Conservation (phyloP, 352 stramenopile genomes). For the Pythium folliculosum region DNA sequence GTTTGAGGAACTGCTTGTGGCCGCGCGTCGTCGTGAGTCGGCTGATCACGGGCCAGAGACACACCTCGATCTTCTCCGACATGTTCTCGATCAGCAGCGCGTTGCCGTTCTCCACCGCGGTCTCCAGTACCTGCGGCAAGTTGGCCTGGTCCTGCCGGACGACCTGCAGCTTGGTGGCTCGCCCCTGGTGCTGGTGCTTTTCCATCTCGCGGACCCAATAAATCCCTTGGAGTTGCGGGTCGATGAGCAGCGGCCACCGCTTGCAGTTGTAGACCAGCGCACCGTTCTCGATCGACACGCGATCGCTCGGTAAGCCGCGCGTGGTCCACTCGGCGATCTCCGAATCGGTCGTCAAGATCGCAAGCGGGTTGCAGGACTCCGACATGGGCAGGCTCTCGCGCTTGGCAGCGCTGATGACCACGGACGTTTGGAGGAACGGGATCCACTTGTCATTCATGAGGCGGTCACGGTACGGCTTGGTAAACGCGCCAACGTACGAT, state of each 20-base stretch:
- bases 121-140: constrained; percentile 70
- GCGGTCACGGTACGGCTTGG: constrained; percentile 89
- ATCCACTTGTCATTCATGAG: constrained; percentile 88
- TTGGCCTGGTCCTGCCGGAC: constrained; percentile 85
- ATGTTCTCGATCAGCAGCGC: constrained; percentile 91
- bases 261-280: constrained; percentile 80
- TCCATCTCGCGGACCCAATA: constrained; percentile 89
- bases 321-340: constrained; percentile 89
- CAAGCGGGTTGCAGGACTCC: constrained; percentile 55
- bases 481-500: constrained; percentile 94
- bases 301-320: constrained; percentile 84
- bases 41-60: constrained; percentile 84
- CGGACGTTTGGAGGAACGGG: constrained; percentile 77
- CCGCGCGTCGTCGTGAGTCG: constrained; percentile 73
- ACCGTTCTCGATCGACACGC: constrained; percentile 91
- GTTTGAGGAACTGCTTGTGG: constrained; percentile 72
- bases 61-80: constrained; percentile 83
- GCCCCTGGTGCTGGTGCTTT: constrained; percentile 46
- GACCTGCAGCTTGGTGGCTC: constrained; percentile 61
- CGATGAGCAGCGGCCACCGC: constrained; percentile 88
- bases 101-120: constrained; percentile 76
- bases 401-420: constrained; percentile 30
- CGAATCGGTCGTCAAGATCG: constrained; percentile 68
- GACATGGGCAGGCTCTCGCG: constrained; percentile 33
- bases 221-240: constrained; percentile 91